Base-by-base conservation (phyloP, 306 rosid genomes). In the Spatholobus suberectus region DNA sequence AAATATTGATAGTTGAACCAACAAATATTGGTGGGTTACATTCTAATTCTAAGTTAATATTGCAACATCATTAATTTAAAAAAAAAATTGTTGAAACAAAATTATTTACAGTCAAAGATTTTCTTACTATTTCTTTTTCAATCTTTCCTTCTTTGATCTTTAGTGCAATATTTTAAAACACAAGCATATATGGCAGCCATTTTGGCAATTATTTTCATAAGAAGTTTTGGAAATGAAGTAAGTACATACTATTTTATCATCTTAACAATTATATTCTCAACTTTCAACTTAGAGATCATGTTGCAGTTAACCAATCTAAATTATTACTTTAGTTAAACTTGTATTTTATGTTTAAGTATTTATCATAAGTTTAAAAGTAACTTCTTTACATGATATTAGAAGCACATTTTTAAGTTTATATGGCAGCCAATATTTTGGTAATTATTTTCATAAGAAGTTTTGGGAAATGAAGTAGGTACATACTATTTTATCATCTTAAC, bases 261-360 rank as follows among this genome's bases (percentile, higher is more conserved):
- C 57, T 67, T 67, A 21, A 51, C 15, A 6, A 0, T 67, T 47
- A 55, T 9, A 49, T 14, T 27, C 44, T 57, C 73, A 55, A n/a
- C 14, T 57, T 14, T 68, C 21, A 40, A 4, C 29, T n/a, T 52
- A 20, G 72, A 43, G 72, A 67, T 24, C 49, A 9, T 26, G 29
- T 62, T 72, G 46, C 67, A 73, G n/a, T 27, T 47, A 3, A 29
- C 32, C 32, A 29, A 26, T 2, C 44, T 6, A 26, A 47, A 44
- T 13, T 14, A 5, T 43, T 59, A 26, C 29, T 34, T 41, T 55
- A 26, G 7, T 29, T 57, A 21, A 81, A 70, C 70, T 34, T 41
- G 69, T 66, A 21, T 32, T 74, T 40, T 21, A 54, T 35, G 75
- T 63, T 81, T 65, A 20, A 54, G 27, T 37, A 81, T 73, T 80